Evolutionary conservation across 352 stramenopile species (phyloP).

Genomic region (Pilasporangium apinafurcum): DNA sequence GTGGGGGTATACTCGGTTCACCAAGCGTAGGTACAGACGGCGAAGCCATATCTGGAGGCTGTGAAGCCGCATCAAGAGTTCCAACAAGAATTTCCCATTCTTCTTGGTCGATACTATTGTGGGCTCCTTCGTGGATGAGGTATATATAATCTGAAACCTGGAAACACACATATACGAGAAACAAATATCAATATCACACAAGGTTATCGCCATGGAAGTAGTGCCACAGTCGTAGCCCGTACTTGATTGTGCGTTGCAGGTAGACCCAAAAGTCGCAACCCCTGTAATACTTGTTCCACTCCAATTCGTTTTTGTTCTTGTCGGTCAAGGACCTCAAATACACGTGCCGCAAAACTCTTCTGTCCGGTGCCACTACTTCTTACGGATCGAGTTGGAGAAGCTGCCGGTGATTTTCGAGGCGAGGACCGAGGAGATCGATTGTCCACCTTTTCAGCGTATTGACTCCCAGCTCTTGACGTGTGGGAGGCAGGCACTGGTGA

Average conservation of each 20-base stretch:
- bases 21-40: too few relatives aligned
- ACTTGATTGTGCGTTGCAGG: constrained; percentile 69
- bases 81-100: constrained; percentile 66
- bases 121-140: constrained; percentile 53
- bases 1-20: background rate
- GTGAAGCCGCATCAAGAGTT: constrained; percentile 55
- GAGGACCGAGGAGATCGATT: constrained; percentile 11
- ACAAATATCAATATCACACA: background rate
- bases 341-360: constrained; percentile 29
- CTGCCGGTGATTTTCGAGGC: constrained; percentile 5
- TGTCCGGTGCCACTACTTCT: constrained; percentile 8
- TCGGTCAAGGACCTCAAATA: constrained; percentile 53
- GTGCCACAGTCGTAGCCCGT: background rate
- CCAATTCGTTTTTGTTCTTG: constrained; percentile 33
- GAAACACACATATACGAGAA: background rate
- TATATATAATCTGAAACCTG: constrained; percentile 75
- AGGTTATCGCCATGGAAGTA: background rate
- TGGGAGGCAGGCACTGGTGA: background rate
- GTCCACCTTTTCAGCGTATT: background rate
- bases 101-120: constrained; percentile 46
- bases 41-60: constrained; percentile 5
- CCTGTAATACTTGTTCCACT: constrained; percentile 48
- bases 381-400: background rate
- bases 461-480: background rate
- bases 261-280: constrained; percentile 38